Evolutionary conservation across 768 basidiomycete genomes (phyloP), one percentile per base, ranked within the genome.

Genomic region (Leccinum pellstonianum): DNA sequence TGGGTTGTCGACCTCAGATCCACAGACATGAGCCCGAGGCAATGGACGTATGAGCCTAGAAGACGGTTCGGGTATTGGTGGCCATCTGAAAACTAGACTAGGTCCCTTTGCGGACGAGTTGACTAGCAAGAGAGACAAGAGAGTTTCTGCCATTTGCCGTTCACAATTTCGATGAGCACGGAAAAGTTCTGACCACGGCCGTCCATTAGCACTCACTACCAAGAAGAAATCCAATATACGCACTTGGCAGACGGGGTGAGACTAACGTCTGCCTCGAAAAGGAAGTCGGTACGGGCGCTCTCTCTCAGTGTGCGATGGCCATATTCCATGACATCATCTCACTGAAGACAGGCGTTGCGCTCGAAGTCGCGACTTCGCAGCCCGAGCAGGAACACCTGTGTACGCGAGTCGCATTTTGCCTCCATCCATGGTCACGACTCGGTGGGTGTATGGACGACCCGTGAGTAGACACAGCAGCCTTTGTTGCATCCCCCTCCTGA

Each of bases 341-440:
- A 3, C 61, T 78, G 29, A 69, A 71, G 37, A 79, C 81, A 23
- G 80, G 79, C 6, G 72, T 81, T 19, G 66, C 76, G 19, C 70
- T 85, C n/a, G 76, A 84, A 67, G 72, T 77, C 35, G 74, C 76
- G 17, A 57, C 76, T 1, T 69, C 72, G 46, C 63, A 60, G 17
- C 77, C 80, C 7, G 12, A 33, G 11, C 63, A 64, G 21, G 59
- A 51, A 17, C 19, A 52, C 11, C 48, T 23, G 10, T 63, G 61
- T 7, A 77, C 73, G 29, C 86, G 82, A 61, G 70, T 88, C 6
- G 90, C 86, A 0, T 73, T 93, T n/a, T 86, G 86, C 64, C 75
- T 90, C 11, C 91, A 93, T 64, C 92, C 92, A 6, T 93, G 91
- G 91, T 86, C 88, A n/a, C 85, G 90, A 81, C 79, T 93, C 0